These are phyloP conservation scores for Debaryomyces nepalensis DNA, from an alignment of 1,139 yeast species.

Conservation along the genomic window DNA sequence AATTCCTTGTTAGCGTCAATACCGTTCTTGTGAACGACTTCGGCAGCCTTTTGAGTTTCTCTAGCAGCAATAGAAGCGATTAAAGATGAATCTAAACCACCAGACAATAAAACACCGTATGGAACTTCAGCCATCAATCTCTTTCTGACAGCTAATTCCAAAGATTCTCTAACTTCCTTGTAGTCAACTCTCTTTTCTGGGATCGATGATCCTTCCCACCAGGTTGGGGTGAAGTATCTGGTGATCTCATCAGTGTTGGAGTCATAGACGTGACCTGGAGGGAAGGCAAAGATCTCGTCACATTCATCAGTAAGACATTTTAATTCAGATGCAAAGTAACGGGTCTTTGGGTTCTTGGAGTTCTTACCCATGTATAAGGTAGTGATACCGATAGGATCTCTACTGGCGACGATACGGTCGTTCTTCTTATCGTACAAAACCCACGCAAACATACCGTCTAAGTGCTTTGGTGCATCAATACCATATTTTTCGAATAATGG, in stretches of 20 bases:
- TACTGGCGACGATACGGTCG: conserved; percentile 92
- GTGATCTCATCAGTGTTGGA: conserved; percentile 83
- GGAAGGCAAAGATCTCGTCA: conserved; percentile 91
- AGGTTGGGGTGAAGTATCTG: conserved; percentile 86
- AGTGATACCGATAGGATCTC: conserved; percentile 98
- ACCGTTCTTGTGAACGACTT: conserved; percentile 48
- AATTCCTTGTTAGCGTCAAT: conserved; percentile 62
- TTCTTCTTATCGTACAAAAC: conserved; percentile 81
- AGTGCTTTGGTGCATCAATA: conserved; percentile 84
- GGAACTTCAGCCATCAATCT: conserved; percentile 99
- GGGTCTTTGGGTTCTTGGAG: conserved; percentile 69
- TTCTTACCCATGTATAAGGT: conserved; percentile 93
- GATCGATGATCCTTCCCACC: conserved; percentile 85
- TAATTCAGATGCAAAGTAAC: conserved; percentile 91
- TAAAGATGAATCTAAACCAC: conserved; percentile 95
- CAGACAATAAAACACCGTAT: conserved; percentile 93
- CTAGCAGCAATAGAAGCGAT: conserved; percentile 97
- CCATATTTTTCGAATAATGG: conserved; percentile 89
- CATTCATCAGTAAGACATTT: conserved; percentile 94
- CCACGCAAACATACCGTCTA: conserved; percentile 99
- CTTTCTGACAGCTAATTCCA: conserved; percentile 96
- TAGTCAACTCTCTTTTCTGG: conserved; percentile 80
- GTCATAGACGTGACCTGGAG: conserved; percentile 98
- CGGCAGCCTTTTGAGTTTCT: conserved; percentile 84
- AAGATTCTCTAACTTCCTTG: conserved; percentile 69